Conservation (phyloP, 345 rosid species). For the Aquilaria sinensis region DNA sequence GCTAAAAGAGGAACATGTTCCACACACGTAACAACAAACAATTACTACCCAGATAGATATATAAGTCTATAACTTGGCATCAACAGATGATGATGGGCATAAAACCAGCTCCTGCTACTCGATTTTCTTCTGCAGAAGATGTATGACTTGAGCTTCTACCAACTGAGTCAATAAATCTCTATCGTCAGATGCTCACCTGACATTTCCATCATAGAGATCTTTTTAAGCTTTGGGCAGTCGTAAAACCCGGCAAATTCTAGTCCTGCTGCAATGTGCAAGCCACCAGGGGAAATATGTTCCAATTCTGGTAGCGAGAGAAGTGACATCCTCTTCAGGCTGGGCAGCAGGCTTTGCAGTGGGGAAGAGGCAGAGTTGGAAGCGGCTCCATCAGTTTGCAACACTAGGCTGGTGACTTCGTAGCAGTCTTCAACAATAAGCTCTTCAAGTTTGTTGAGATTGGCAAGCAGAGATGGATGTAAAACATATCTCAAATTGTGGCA, state of each 20-base stretch:
- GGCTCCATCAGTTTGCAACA: neutral
- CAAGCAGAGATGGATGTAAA: slow-evolving; percentile 7
- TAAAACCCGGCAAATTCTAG: neutral
- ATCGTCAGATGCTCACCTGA: neutral
- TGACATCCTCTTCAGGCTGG: neutral
- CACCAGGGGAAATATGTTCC: neutral
- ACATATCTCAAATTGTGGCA: slow-evolving; percentile 5
- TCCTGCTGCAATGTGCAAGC: neutral
- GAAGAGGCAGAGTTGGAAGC: neutral
- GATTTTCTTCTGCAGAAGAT: too few species aligned
- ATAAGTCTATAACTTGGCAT: too few species aligned
- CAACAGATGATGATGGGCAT: too few species aligned
- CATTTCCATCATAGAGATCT: neutral
- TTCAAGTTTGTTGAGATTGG: slow-evolving; percentile 1
- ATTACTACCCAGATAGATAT: too few species aligned
- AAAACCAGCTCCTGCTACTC: too few species aligned
- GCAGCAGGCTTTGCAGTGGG: neutral
- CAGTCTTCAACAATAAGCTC: slow-evolving; percentile 15
- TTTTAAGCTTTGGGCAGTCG: neutral
- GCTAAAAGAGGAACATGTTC: too few species aligned
- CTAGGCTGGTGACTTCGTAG: neutral
- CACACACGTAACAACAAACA: too few species aligned
- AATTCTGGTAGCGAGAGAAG: slow-evolving; percentile 6
- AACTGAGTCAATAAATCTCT: too few species aligned
- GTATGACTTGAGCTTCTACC: too few species aligned